phyloP scores from a whole-genome alignment of 83 land plant species.

The Thuja plicata region DNA sequence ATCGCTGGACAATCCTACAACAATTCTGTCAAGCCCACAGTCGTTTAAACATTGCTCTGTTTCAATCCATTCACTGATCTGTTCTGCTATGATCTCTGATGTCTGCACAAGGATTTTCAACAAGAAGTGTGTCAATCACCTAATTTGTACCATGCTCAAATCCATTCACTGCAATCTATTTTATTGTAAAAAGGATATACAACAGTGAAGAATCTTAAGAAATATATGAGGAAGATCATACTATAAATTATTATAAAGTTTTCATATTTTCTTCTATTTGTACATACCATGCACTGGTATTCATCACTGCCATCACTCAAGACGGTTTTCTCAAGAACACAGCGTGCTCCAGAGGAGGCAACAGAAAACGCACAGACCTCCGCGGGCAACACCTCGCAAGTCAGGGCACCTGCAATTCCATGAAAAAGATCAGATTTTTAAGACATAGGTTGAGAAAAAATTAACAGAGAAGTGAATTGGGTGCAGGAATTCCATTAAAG shows the following conservation, averaged over 20 bases:
- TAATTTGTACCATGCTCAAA: too few relatives aligned
- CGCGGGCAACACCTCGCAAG: neutral
- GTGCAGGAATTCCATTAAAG: neutral
- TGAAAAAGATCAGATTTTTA: neutral
- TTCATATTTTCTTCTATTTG: too few relatives aligned
- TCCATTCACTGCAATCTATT: too few relatives aligned
- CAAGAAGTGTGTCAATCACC: neutral
- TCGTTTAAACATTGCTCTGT: neutral
- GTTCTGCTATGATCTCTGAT: neutral
- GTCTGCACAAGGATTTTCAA: neutral
- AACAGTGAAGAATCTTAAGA: too few relatives aligned
- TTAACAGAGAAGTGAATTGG: neutral
- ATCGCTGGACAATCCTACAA: neutral
- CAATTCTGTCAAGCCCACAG: neutral
- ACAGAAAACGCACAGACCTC: constrained; percentile 12
- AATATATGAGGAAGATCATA: too few relatives aligned
- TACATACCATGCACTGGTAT: neutral
- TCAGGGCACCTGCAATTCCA: neutral
- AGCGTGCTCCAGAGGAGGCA: neutral
- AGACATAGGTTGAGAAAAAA: neutral
- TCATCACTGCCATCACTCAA: neutral
- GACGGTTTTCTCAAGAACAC: neutral
- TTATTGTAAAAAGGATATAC: too few relatives aligned
- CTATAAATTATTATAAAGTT: too few relatives aligned
- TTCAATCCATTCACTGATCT: neutral